A percentile compares a stretch with the other conserved stretches of the same genome.
These are phyloP conservation scores for Balansia obtecta DNA, from an alignment of 2,329 filamentous ascomycete species.

Conservation along the genomic window DNA sequence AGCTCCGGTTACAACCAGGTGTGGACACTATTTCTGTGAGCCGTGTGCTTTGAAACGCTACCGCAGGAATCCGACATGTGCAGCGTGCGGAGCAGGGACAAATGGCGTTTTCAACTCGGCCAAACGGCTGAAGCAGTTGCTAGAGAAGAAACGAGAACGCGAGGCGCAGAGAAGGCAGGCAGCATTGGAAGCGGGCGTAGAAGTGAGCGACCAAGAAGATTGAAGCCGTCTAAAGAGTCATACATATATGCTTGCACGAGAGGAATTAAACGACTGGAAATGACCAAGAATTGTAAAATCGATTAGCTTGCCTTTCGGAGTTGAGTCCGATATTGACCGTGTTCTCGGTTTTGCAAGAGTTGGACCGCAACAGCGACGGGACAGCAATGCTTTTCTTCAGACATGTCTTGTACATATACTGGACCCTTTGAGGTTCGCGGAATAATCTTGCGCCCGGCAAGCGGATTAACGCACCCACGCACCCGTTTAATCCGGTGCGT, in stretches of 20 bases:
- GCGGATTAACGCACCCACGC: too few relatives aligned
- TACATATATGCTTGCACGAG: neutral
- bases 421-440: neutral
- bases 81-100: conserved; percentile 73
- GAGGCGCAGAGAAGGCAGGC: conserved; percentile 44
- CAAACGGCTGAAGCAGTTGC: conserved; percentile 66
- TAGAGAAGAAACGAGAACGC: conserved; percentile 59
- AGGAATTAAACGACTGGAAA: neutral
- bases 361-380: too few relatives aligned
- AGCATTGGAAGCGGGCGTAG: conserved; percentile 37
- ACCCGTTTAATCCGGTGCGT: neutral
- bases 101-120: conserved; percentile 83
- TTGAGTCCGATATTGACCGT: too few relatives aligned
- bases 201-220: conserved; percentile 32
- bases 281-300: neutral
- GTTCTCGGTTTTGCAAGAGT: too few relatives aligned
- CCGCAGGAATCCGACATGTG: conserved; percentile 74
- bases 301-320: neutral
- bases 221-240: neutral
- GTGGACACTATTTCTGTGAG: conserved; percentile 94
- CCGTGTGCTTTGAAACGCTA: conserved; percentile 78
- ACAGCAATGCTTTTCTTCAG: neutral
- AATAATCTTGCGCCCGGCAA: neutral
- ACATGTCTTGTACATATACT: neutral
- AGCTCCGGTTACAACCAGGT: conserved; percentile 74